Percentiles rank a stretch among this genome's conserved stretches.
phyloP scores from a whole-genome alignment of 441 rosid genomes.

The Isatis lusitanica region DNA sequence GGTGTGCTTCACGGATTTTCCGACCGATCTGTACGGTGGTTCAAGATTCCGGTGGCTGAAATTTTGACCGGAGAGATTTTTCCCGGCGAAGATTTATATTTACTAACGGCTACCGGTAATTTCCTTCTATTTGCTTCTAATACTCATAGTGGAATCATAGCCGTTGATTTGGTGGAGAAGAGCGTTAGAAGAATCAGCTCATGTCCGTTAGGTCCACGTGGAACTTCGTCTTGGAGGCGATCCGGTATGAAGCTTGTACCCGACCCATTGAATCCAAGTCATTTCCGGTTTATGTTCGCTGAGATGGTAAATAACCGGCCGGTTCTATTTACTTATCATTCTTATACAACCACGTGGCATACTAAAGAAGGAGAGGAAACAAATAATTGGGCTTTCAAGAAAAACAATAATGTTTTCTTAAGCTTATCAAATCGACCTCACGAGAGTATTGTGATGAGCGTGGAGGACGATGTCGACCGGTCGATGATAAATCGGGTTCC shows the following conservation, averaged over 20 bases:
- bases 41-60: slow-evolving; percentile 51
- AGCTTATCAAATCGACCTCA: slow-evolving; percentile 48
- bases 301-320: slow-evolving; percentile 60
- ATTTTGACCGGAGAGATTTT: slow-evolving; percentile 40
- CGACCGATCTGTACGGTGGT: slow-evolving; percentile 53
- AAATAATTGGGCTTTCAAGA: neutral
- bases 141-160: slow-evolving; percentile 50
- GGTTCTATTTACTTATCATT: slow-evolving; percentile 48
- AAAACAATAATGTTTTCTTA: slow-evolving; percentile 39
- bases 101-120: slow-evolving; percentile 56
- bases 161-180: slow-evolving; percentile 48
- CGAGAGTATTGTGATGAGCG: slow-evolving; percentile 49
- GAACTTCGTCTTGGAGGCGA: slow-evolving; percentile 76
- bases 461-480: slow-evolving; percentile 32
- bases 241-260: slow-evolving; percentile 69
- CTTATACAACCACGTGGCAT: slow-evolving; percentile 50
- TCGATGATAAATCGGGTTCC: slow-evolving; percentile 31
- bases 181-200: slow-evolving; percentile 53
- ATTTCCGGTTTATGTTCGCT: slow-evolving; percentile 61
- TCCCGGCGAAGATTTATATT: slow-evolving; percentile 55
- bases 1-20: slow-evolving; percentile 56
- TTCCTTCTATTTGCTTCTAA: slow-evolving; percentile 63
- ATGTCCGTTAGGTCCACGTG: slow-evolving; percentile 80
- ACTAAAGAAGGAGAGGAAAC: slow-evolving; percentile 41
- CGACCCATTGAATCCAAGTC: slow-evolving; percentile 30